Evolutionary conservation across 495 filamentous ascomycete genomes (phyloP), one percentile per base, ranked within the genome.

Genomic region (Letharia lupina): DNA sequence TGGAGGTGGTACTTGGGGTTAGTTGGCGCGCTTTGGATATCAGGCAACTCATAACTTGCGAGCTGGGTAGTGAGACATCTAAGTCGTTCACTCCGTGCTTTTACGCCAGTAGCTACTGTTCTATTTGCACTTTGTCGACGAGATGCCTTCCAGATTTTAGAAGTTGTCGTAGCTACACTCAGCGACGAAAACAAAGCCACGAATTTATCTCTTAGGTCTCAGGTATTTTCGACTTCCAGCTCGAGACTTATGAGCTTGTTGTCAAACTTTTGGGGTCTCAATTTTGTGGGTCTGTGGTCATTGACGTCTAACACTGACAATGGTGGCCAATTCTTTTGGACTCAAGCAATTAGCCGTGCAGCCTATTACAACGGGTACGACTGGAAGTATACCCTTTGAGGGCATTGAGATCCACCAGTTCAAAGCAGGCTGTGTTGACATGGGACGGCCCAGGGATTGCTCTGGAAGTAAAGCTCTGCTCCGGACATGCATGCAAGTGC

Each of bases 1-100:
- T 63, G 94, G 94, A 63, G 91, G 91, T 71, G 92, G 92, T 67
- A 98, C 94, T 37, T 98, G 94, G 94, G 94, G 94, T 73, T 98
- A 47, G 44, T 45, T n/a, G 31, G 45, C 54, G 40, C 42, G 47
- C 20, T 42, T 4, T 28, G 58, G 33, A 28, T 42, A 40, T 41
- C 16, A 18, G 7, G 31, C 13, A 16, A 31, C 13, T 31, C 33
- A 33, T 6, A 56, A 18, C 13, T 35, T 33, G 1, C 28, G 28
- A 57, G 28, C 31, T 57, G 15, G 7, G 31, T 10, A 35, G 54
- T 8, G 31, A 57, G 31, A 37, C 33, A 35, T 20, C 7, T 35
- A 8, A 56, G 4, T 35, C 16, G 33, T 33, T 35, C 31, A 16
- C 5, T 56, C 52, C 52, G 1, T 35, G 3, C 52, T 16, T 16